A percentile compares a stretch with the other conserved stretches of the same genome.
Conservation (phyloP, 169 alveolate species). For the Toxoplasma gondii region DNA sequence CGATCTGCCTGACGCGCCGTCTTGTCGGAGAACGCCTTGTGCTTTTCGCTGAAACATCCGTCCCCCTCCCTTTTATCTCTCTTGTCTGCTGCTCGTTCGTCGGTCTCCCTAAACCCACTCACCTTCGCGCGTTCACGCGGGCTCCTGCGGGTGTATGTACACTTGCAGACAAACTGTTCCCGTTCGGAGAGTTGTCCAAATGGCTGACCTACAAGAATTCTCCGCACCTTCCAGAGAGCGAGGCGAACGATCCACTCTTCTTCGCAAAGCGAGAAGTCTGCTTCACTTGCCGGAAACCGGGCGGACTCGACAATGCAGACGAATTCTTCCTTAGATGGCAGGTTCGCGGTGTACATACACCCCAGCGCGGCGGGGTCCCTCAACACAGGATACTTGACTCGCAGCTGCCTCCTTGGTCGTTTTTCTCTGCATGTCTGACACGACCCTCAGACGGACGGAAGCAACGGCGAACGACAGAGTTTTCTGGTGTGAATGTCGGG, state of each 20-base stretch:
- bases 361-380: too few species aligned
- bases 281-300: conserved; percentile 37
- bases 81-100: too few species aligned
- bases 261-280: conserved; percentile 40
- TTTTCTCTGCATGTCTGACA: too few species aligned
- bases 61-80: too few species aligned
- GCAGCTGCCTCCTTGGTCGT: not conserved
- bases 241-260: conserved; percentile 44
- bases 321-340: conserved; percentile 58
- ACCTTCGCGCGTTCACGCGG: not conserved
- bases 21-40: too few species aligned
- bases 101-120: not conserved
- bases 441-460: not conserved
- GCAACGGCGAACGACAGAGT: not conserved
- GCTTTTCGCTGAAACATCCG: too few species aligned
- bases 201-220: conserved; percentile 36
- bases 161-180: conserved; percentile 37
- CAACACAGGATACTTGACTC: too few species aligned
- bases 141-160: not conserved
- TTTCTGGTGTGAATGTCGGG: not conserved
- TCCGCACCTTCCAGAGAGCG: not conserved
- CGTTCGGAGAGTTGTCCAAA: conserved; percentile 30
- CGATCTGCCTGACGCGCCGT: too few species aligned
- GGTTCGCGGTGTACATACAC: not conserved
- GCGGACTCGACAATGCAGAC: not conserved